A percentile compares a stretch with the other conserved stretches of the same genome.
Conservation (phyloP, 2,329 filamentous ascomycete species). For the Simplicillium sp. region DNA sequence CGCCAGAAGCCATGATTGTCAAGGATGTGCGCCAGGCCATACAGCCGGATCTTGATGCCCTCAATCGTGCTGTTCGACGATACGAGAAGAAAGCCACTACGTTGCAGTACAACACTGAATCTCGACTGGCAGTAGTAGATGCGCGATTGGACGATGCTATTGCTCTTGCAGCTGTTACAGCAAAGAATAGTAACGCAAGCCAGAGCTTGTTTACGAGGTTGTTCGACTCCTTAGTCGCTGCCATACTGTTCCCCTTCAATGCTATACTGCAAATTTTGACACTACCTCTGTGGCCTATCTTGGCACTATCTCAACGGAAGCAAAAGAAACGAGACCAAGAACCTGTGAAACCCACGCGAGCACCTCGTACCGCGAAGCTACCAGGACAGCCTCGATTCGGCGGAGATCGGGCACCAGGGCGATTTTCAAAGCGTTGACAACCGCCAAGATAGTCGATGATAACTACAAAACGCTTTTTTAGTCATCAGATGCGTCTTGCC, state of each 20-base stretch:
- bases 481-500: too few relatives aligned
- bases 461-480: too few relatives aligned
- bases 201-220: constrained; percentile 21
- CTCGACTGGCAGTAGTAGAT: constrained; percentile 63
- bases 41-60: constrained; percentile 75
- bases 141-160: constrained; percentile 66
- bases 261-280: constrained; percentile 27
- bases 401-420: constrained; percentile 23
- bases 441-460: too few relatives aligned
- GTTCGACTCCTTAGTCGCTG: constrained; percentile 23
- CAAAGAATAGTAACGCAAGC: constrained; percentile 36
- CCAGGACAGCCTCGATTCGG: constrained; percentile 20
- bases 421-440: constrained; percentile 13
- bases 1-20: constrained; percentile 33
- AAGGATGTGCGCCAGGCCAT: constrained; percentile 55
- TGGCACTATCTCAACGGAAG: constrained; percentile 20
- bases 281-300: constrained; percentile 30
- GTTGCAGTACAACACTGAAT: constrained; percentile 66
- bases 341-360: constrained; percentile 1
- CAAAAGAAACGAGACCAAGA: constrained; percentile 18
- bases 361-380: constrained; percentile 14
- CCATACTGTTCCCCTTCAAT: constrained; percentile 32
- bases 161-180: constrained; percentile 69
- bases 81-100: constrained; percentile 84
- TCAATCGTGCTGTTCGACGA: constrained; percentile 79